Percentiles rank a stretch among this genome's conserved stretches.
Evolutionary conservation across 1,284 basidiomycete species (phyloP).

Genomic region (Pyrrhoderma lamaoense): DNA sequence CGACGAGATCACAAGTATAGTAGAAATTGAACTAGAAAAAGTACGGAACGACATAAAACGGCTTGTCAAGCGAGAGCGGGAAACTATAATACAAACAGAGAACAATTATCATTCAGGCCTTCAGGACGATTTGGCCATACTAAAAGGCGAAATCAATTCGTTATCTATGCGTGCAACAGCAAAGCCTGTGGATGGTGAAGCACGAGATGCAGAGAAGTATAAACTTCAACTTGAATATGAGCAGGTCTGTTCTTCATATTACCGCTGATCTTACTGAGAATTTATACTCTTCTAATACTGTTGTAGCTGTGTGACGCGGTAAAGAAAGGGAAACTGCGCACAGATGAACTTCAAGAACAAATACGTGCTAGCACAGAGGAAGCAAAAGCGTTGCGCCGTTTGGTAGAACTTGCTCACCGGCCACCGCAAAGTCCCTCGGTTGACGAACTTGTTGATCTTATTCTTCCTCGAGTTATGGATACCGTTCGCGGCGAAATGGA

Average conservation of each 20-base stretch:
- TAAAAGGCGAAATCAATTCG: constrained; percentile 19
- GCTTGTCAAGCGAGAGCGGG: not conserved
- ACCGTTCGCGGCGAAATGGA: constrained; percentile 6
- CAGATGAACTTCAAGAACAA: not conserved
- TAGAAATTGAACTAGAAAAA: constrained; percentile 32
- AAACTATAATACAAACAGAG: too few species aligned
- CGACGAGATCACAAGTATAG: constrained; percentile 33
- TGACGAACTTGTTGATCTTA: constrained; percentile 4
- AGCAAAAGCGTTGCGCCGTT: not conserved
- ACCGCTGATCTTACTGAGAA: too few species aligned
- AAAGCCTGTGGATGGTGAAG: not conserved
- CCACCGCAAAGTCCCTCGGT: constrained; percentile 6
- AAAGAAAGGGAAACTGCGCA: too few species aligned
- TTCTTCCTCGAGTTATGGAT: constrained; percentile 11
- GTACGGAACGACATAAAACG: constrained; percentile 17
- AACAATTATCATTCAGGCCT: not conserved
- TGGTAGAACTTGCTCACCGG: constrained; percentile 1
- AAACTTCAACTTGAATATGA: too few species aligned
- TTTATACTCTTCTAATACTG: too few species aligned
- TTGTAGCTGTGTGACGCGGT: too few species aligned
- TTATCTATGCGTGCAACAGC: not conserved
- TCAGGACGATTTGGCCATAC: constrained; percentile 33
- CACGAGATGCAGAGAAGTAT: not conserved
- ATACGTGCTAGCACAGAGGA: constrained; percentile 5
- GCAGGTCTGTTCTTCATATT: too few species aligned